Percentiles rank a stretch among this genome's conserved stretches.
Evolutionary conservation across 805 yeast species (phyloP).

Genomic region (Lipomyces mesembrius): DNA sequence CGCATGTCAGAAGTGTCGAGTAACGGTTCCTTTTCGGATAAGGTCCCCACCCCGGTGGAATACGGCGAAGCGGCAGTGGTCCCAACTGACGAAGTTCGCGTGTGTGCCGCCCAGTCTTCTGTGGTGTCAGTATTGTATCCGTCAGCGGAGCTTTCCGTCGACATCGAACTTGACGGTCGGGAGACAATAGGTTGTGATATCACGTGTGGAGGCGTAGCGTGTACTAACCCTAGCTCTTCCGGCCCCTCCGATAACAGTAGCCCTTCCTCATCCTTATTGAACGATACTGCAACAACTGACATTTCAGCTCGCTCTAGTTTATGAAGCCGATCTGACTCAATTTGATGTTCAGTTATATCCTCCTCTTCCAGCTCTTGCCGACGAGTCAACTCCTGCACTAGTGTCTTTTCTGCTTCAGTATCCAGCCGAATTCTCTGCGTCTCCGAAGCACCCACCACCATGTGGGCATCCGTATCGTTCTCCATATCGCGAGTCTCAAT

Average conservation of each 20-base stretch:
- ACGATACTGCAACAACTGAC: not conserved
- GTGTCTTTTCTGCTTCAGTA: not conserved
- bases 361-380: constrained; percentile 10
- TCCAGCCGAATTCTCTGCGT: not conserved
- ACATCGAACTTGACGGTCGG: not conserved
- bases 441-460: not conserved
- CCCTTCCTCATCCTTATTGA: not conserved
- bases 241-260: not conserved
- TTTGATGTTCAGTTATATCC: not conserved
- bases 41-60: not conserved
- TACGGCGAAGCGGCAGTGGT: not conserved
- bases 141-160: constrained; percentile 5
- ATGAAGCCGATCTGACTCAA: not conserved
- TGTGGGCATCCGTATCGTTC: not conserved
- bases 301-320: not conserved
- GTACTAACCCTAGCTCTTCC: not conserved
- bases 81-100: not conserved
- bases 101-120: not conserved
- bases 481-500: not conserved
- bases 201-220: not conserved
- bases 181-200: not conserved
- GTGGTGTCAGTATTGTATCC: not conserved
- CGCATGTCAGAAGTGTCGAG: not conserved
- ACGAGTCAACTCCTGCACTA: constrained; percentile 1
- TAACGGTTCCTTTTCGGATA: not conserved